Evolutionary conservation across 345 rosid genomes (phyloP).

Genomic region (Viola odorata): DNA sequence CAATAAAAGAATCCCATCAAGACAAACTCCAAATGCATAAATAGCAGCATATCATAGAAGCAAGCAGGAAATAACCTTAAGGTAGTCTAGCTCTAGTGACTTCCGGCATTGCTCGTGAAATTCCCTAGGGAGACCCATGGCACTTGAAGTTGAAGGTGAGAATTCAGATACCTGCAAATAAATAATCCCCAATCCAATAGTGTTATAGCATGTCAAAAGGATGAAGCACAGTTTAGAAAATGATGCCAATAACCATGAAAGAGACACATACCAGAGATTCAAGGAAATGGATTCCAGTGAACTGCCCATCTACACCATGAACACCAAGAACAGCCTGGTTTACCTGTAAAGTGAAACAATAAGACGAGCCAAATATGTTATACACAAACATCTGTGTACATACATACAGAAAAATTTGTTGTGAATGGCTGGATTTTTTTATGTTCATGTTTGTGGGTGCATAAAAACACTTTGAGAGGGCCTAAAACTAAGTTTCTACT

Average conservation of each 20-base stretch:
- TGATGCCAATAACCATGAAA: not conserved
- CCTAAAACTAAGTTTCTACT: not conserved
- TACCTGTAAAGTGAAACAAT: constrained; percentile 49
- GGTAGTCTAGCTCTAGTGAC: constrained; percentile 67
- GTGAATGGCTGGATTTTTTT: too few species aligned
- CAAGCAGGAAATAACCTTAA: constrained; percentile 57
- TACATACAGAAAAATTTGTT: not conserved
- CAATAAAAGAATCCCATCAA: constrained; percentile 5
- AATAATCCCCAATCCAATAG: constrained; percentile 10
- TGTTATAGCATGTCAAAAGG: constrained; percentile 6
- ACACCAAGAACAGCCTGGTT: constrained; percentile 74
- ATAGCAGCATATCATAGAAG: constrained; percentile 16
- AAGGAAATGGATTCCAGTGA: constrained; percentile 70
- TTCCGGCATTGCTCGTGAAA: constrained; percentile 83
- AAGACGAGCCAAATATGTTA: constrained; percentile 14
- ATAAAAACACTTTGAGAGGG: not conserved
- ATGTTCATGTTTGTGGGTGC: not conserved
- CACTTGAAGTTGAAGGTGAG: constrained; percentile 90
- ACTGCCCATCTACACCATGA: constrained; percentile 78
- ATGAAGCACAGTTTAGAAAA: constrained; percentile 9
- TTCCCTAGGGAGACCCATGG: constrained; percentile 96
- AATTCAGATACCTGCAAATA: constrained; percentile 80
- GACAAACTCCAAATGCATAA: not conserved
- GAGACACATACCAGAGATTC: constrained; percentile 69
- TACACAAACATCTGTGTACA: not conserved